Base-by-base conservation (phyloP, 495 filamentous ascomycete species). In the Massariosphaeria phaeospora region DNA sequence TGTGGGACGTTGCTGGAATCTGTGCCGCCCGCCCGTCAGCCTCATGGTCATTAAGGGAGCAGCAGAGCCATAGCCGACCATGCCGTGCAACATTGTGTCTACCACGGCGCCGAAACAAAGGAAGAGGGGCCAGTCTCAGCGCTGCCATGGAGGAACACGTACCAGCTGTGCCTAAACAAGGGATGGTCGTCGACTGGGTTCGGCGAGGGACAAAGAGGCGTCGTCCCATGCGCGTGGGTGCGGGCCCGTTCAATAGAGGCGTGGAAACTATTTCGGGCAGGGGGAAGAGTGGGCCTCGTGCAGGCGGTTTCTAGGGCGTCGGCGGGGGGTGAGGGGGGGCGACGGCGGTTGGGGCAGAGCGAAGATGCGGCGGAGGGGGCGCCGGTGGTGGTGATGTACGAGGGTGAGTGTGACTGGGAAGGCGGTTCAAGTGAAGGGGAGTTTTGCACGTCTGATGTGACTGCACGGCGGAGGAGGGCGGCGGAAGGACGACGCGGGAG, bases 81-180 rank as follows among this genome's bases (percentile, higher is more conserved):
- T 55, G 55, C 41, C 25, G 61, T 56, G 59, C 55, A 55, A 52
- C 61, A 59, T 55, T 39, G 46, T 11, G 42, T 55, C 61, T 59
- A 45, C 47, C 61, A 56, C 55, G 36, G 41, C 38, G 17, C 27
- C 45, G 61, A 52, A 55, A 63, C 61, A 63, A 63, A 59, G 59
- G 55, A 23, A 27, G 54, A 57, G 51, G 55, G 50, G 49, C 18
- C 47, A 42, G 54, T 27, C 36, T 53, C 42, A 21, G 38, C 45
- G 48, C 41, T 34, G 56, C 30, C 23, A 38, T 47, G 15, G 34
- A 48, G 48, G 15, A 25, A 50, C 54, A 59, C 57, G 49, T 40
- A 63, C 61, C 55, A 41, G 41, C 21, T n/a, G 55, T 56, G 20
- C 52, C 50, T 55, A 41, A 38, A 57, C 48, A 57, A 63, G 48